These are phyloP conservation scores for Marvania coccoides DNA, from an alignment of 139 green algal genomes.

Conservation along the genomic window DNA sequence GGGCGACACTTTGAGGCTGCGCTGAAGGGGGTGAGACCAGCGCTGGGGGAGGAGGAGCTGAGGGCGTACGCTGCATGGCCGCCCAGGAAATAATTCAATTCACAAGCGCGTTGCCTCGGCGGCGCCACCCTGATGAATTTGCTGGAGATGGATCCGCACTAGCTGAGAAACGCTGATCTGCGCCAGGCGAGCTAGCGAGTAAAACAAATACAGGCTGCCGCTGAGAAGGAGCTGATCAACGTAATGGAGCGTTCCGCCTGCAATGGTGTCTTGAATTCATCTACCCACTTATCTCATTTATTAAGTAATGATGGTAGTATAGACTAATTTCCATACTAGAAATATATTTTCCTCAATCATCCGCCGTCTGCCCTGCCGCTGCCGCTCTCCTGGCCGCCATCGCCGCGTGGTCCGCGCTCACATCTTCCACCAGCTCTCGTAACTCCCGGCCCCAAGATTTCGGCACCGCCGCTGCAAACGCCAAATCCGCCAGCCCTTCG, in stretches of 20 bases:
- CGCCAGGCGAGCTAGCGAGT: no score
- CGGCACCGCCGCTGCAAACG: slow-evolving; percentile 12
- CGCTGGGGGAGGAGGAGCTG: slow-evolving; percentile 31
- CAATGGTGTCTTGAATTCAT: no score
- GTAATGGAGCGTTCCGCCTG: no score
- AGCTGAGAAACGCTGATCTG: no score
- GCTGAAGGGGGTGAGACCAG: slow-evolving; percentile 14
- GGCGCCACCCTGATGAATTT: no score
- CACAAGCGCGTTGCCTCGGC: not conserved
- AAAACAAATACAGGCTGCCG: no score
- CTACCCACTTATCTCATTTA: no score
- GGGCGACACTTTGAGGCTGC: slow-evolving; percentile 44
- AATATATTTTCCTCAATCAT: no score
- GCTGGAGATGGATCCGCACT: no score
- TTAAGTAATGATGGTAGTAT: not conserved
- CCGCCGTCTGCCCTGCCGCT: not conserved
- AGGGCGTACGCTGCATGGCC: slow-evolving; percentile 25
- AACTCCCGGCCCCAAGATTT: slow-evolving; percentile 1
- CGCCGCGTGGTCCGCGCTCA: not conserved
- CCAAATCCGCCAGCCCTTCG: not conserved
- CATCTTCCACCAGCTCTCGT: slow-evolving; percentile 7
- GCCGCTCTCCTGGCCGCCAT: not conserved
- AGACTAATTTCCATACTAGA: no score
- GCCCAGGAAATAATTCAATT: not conserved
- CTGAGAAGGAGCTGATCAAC: no score